A percentile compares a stretch with the other conserved stretches of the same genome.
Conservation (phyloP, 495 filamentous ascomycete genomes). For the Peziza echinospora region DNA sequence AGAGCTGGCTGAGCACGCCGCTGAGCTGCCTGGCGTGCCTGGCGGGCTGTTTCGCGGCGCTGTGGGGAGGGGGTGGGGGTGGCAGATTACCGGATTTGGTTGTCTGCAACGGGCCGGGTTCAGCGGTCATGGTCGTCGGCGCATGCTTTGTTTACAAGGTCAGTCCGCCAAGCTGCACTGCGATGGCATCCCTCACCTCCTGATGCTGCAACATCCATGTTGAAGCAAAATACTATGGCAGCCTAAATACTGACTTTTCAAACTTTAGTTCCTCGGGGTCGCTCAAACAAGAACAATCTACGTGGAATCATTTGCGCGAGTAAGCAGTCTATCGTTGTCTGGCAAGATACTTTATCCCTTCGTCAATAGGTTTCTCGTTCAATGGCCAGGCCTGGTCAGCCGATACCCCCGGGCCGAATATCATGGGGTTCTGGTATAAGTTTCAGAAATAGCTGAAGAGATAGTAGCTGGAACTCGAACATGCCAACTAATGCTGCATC, state of each 20-base stretch:
- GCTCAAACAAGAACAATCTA: constrained; percentile 51
- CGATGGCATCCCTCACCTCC: too few species aligned
- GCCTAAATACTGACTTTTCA: too few species aligned
- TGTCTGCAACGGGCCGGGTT: constrained; percentile 74
- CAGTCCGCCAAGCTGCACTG: constrained; percentile 12
- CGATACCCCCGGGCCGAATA: constrained; percentile 15
- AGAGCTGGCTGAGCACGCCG: constrained; percentile 38
- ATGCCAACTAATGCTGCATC: too few species aligned
- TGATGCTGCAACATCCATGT: too few species aligned
- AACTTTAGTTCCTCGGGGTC: constrained; percentile 12
- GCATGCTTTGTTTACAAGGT: constrained; percentile 48
- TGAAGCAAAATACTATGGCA: too few species aligned
- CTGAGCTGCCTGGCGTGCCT: constrained; percentile 12
- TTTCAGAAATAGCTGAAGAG: too few species aligned
- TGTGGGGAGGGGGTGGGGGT: background rate
- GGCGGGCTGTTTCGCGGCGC: constrained; percentile 7
- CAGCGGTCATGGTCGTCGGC: constrained; percentile 54
- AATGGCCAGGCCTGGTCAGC: constrained; percentile 31
- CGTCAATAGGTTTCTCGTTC: constrained; percentile 52
- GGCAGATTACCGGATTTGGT: constrained; percentile 43
- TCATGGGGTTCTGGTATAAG: constrained; percentile 15
- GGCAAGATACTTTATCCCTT: constrained; percentile 43
- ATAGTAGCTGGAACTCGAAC: too few species aligned
- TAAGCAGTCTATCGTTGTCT: constrained; percentile 55
- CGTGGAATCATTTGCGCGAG: constrained; percentile 78